These are phyloP conservation scores for Leptomonas seymouri DNA, from an alignment of 208 protist species.

Conservation along the genomic window DNA sequence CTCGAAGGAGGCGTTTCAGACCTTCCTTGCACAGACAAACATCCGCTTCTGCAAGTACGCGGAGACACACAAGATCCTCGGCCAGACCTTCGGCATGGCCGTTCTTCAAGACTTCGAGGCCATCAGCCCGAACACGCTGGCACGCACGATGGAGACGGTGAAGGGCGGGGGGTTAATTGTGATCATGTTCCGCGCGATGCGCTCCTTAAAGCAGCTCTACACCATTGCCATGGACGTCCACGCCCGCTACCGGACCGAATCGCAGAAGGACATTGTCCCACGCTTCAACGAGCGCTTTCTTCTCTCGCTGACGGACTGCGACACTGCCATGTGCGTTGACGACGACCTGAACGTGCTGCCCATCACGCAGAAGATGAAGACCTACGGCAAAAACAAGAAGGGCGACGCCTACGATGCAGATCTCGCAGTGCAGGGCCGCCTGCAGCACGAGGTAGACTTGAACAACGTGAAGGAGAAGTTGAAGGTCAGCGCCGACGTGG, in stretches of 20 bases:
- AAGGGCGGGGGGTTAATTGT: slow-evolving; percentile 99
- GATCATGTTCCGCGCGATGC: slow-evolving; percentile 97
- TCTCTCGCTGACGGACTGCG: slow-evolving; percentile 96
- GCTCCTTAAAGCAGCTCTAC: slow-evolving; percentile 97
- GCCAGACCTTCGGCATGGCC: slow-evolving; percentile 99
- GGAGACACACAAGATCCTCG: slow-evolving; percentile 99
- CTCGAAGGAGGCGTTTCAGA: slow-evolving; percentile 98
- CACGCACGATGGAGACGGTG: slow-evolving; percentile 99
- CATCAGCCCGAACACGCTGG: slow-evolving; percentile 99
- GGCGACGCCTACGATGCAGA: slow-evolving; percentile 59
- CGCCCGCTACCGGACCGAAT: slow-evolving; percentile 88
- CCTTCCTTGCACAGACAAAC: slow-evolving; percentile 98
- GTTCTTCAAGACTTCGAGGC: slow-evolving; percentile 99
- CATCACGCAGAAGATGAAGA: slow-evolving; percentile 92
- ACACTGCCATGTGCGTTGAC: slow-evolving; percentile 97
- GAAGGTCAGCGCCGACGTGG: slow-evolving; percentile 78
- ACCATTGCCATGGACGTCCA: slow-evolving; percentile 99
- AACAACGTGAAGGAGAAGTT: slow-evolving; percentile 79
- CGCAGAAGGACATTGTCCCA: slow-evolving; percentile 91
- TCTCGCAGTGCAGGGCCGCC: slow-evolving; percentile 71
- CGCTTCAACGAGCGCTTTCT: slow-evolving; percentile 99
- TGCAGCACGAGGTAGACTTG: slow-evolving; percentile 87
- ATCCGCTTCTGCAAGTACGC: slow-evolving; percentile 99
- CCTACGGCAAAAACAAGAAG: slow-evolving; percentile 44
- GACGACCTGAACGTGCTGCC: slow-evolving; percentile 99